Conservation (phyloP, 1,139 yeast species). For the Hemisphaericaspora xylofermentans region DNA sequence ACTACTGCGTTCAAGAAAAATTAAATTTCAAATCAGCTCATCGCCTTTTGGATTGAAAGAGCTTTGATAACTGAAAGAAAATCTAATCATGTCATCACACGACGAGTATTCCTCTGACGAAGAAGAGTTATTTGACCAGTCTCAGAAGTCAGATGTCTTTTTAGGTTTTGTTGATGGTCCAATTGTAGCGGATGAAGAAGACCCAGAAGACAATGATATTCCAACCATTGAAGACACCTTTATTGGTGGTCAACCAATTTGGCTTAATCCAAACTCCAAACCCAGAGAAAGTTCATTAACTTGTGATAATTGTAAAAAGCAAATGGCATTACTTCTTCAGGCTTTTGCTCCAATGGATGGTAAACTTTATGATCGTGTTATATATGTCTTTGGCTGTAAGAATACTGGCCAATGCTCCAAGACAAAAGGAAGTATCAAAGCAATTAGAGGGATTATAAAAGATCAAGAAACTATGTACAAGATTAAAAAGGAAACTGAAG, state of each 20-base stretch:
- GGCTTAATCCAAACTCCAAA: slow-evolving; percentile 51
- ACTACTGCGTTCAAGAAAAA: no score
- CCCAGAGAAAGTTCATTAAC: slow-evolving; percentile 52
- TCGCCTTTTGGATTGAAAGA: not conserved
- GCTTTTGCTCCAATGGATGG: slow-evolving; percentile 76
- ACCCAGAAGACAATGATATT: slow-evolving; percentile 39
- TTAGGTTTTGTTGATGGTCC: slow-evolving; percentile 68
- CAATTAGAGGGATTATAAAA: slow-evolving; percentile 70
- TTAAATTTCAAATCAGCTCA: no score
- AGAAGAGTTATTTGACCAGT: slow-evolving; percentile 27
- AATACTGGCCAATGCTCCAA: slow-evolving; percentile 58
- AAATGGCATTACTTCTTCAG: slow-evolving; percentile 71
- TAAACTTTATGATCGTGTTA: slow-evolving; percentile 72
- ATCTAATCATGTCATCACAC: slow-evolving; percentile 28
- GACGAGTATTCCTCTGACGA: slow-evolving; percentile 48
- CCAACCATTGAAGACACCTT: slow-evolving; percentile 72
- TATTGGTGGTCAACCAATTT: slow-evolving; percentile 74
- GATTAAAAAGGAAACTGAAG: slow-evolving; percentile 38
- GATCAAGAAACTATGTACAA: slow-evolving; percentile 49
- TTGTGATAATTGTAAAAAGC: slow-evolving; percentile 64
- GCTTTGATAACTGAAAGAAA: not conserved
- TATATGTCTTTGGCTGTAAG: slow-evolving; percentile 78
- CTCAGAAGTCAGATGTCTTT: slow-evolving; percentile 31
- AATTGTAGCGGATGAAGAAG: slow-evolving; percentile 24
- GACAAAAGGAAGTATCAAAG: slow-evolving; percentile 67